A percentile compares a stretch with the other conserved stretches of the same genome.
These are phyloP conservation scores for Lichenothelia convexa DNA, from an alignment of 495 filamentous ascomycete species.

Conservation along the genomic window DNA sequence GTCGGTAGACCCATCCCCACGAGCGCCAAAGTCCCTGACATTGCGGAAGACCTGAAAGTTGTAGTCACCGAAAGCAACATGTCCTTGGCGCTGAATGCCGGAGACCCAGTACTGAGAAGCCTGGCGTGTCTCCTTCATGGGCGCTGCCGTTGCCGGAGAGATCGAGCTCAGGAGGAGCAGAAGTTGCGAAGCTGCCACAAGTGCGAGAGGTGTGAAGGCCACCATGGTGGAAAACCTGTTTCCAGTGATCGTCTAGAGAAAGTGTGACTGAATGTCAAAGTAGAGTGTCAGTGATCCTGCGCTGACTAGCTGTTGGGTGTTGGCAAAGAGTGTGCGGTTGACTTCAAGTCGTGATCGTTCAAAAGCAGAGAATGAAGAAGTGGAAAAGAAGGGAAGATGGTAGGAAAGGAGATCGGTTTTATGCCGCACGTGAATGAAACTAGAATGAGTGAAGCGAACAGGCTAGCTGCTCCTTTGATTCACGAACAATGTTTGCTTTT, in stretches of 20 bases:
- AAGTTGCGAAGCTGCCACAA: not conserved
- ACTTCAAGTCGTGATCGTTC: not conserved
- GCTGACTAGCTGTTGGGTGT: not conserved
- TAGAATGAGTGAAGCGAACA: not conserved
- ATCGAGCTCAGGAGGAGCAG: not conserved
- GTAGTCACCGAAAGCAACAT: conserved; percentile 20
- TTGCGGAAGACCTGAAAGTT: conserved; percentile 25
- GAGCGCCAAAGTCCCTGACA: conserved; percentile 31
- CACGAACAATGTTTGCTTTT: too few relatives aligned
- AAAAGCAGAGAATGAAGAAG: not conserved
- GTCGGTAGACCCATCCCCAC: conserved; percentile 26
- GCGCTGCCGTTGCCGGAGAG: not conserved
- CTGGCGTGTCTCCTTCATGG: not conserved
- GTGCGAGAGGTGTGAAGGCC: not conserved
- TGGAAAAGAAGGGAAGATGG: conserved; percentile 1
- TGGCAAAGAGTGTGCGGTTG: not conserved
- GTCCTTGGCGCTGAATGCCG: conserved; percentile 51
- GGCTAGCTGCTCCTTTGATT: too few relatives aligned
- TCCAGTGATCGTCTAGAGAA: not conserved
- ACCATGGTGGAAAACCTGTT: not conserved
- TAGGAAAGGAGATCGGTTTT: not conserved
- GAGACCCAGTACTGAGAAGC: conserved; percentile 52
- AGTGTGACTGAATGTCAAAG: not conserved
- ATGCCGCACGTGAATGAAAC: not conserved
- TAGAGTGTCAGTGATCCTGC: not conserved